Evolutionary conservation across 140 eudicot genomes (phyloP), one percentile per base, ranked within the genome.

Genomic region (Ambrosia hybrid): DNA sequence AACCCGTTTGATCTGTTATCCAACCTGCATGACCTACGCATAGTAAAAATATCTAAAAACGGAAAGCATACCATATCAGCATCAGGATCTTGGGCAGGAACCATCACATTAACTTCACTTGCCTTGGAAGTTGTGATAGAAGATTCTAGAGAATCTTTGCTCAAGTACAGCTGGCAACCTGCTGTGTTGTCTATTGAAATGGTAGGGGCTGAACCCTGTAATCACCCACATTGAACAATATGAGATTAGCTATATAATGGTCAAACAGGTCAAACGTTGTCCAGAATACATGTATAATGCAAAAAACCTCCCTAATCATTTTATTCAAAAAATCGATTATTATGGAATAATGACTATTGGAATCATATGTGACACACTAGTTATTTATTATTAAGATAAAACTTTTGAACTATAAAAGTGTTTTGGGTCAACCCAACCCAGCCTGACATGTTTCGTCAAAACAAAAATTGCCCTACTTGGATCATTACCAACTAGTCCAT

Each of bases 71-170:
- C 98, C 96, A 88, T 75, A 75, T 93, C 98, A 75, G 83, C 96
- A 69, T 87, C 86, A 52, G 90, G 77, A 55, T 79, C 85, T 53
- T 82, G 34, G 5, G 86, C 84, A 76, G 98, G 93, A 30, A 93
- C 93, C 85, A 90, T 61, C 21, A 93, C 95, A 63, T 93, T 93
- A 75, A 90, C 76, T 81, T 93, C 98, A 71, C 91, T 89, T 34
- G 96, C 89, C 86, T 93, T 93, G 16, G 97, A 92, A 10, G 98
- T 85, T 76, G 98, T 93, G 65, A 93, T 80, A 69, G 96, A 85
- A 51, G 95, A 63, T 39, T 75, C 91, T 51, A 93, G 81, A 75
- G 98, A 84, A 56, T 84, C 91, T 81, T 86, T 81, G 88, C 96
- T 87, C 85, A 93, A 77, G 73, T 83, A 93, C 73, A 93, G 69